A percentile compares a stretch with the other conserved stretches of the same genome.
These are phyloP conservation scores for Pseudogymnoascus sp. DNA, from an alignment of 2,329 filamentous ascomycete species.

Conservation along the genomic window DNA sequence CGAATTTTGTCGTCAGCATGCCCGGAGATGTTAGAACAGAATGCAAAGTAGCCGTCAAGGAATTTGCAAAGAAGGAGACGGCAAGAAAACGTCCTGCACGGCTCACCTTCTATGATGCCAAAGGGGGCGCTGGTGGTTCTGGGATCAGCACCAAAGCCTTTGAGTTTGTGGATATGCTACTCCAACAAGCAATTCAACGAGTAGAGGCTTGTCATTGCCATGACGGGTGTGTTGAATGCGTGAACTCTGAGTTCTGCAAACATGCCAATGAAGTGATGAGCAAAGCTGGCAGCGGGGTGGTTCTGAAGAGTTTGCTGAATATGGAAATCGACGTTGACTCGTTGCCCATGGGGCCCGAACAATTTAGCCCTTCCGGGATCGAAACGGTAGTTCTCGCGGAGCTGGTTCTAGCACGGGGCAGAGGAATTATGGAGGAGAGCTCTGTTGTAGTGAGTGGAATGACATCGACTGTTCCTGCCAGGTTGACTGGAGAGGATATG, in stretches of 20 bases:
- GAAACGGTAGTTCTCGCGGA: constrained; percentile 74
- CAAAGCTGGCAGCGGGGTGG: constrained; percentile 76
- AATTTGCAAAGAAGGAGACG: constrained; percentile 65
- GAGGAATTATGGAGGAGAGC: background rate
- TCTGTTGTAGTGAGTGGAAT: background rate
- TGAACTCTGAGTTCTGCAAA: constrained; percentile 75
- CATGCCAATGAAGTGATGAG: constrained; percentile 88
- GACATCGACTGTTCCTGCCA: background rate
- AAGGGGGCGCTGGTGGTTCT: constrained; percentile 73
- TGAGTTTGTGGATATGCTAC: constrained; percentile 75
- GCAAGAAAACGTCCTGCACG: constrained; percentile 75
- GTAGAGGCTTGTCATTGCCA: constrained; percentile 69
- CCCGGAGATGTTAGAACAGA: constrained; percentile 90
- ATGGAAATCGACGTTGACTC: constrained; percentile 71
- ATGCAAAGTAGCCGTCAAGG: constrained; percentile 82
- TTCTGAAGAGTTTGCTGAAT: constrained; percentile 67
- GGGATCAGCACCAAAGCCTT: constrained; percentile 91
- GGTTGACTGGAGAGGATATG: background rate
- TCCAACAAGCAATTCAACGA: constrained; percentile 66
- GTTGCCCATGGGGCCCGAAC: constrained; percentile 79
- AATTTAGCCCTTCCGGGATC: constrained; percentile 58
- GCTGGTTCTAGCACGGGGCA: constrained; percentile 40
- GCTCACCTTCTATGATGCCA: constrained; percentile 90
- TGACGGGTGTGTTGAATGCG: constrained; percentile 83
- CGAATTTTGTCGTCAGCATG: constrained; percentile 82